These are phyloP conservation scores for Erodium trifolium DNA, from an alignment of 441 rosid species.

Conservation along the genomic window DNA sequence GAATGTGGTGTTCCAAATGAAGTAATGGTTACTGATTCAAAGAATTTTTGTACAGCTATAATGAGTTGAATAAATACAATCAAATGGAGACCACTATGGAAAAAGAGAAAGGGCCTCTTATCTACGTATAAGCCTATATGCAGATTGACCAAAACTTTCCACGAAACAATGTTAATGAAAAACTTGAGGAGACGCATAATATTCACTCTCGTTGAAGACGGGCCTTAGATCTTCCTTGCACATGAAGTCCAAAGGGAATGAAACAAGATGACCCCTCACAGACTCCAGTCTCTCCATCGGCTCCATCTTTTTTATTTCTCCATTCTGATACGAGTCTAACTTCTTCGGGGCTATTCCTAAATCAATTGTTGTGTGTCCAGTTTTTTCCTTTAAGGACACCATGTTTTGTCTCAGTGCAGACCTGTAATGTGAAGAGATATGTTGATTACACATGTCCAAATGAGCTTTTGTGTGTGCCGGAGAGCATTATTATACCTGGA, in stretches of 20 bases:
- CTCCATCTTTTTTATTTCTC: conserved; percentile 48
- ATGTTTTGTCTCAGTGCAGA: conserved; percentile 63
- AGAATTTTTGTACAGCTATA: too few species aligned
- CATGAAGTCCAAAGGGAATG: conserved; percentile 92
- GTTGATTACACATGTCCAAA: not conserved
- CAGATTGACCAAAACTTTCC: not conserved
- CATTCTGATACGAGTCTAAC: conserved; percentile 62
- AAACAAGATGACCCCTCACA: conserved; percentile 81
- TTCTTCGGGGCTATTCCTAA: conserved; percentile 78
- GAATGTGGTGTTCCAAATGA: too few species aligned
- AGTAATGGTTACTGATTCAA: too few species aligned
- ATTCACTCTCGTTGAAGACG: conserved; percentile 88
- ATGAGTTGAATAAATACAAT: not conserved
- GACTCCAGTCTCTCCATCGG: conserved; percentile 64
- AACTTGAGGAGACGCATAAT: conserved; percentile 91
- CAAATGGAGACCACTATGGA: not conserved
- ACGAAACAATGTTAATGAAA: conserved; percentile 36
- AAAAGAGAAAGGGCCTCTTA: not conserved
- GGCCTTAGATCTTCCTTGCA: conserved; percentile 93
- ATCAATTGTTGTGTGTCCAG: conserved; percentile 84
- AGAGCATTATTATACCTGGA: conserved; percentile 44
- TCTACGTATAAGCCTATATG: not conserved
- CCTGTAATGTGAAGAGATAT: conserved; percentile 28
- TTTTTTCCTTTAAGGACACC: conserved; percentile 64
- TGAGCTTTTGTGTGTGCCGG: not conserved